Base-by-base conservation (phyloP, 2,329 filamentous ascomycete genomes). In the Penicillium sp. region DNA sequence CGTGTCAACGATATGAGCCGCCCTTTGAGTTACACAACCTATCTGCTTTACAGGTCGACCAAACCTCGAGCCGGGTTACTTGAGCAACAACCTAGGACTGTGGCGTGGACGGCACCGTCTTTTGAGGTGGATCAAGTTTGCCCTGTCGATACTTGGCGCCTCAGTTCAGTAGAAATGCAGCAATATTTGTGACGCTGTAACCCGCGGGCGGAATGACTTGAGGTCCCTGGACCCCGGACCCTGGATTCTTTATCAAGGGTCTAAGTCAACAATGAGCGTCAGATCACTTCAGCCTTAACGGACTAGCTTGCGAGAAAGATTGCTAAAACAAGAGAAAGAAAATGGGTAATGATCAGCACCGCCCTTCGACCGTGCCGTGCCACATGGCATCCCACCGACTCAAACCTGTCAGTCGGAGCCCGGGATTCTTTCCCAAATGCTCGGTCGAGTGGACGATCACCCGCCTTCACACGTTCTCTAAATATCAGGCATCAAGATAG, bases 391-490 rank as follows among this genome's bases (percentile, higher is more conserved):
- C 55, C 43, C 36, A 58, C 47, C 24, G 59, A 52, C 36, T 31
- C 31, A 31, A 50, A 54, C 14, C 22, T 52, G n/a, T 61, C 47
- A 16, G 50, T 52, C 37, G 47, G 55, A 14, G 55, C 55, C 16
- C n/a, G n/a, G n/a, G 52, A 58, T 44, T 27, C 5, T n/a, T 52
- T 55, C 55, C 56, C 49, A 46, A 19, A 58, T 50, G 55, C 47
- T 49, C 24, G 47, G 52, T 35, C 36, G 50, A 16, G 43, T 55
- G 36, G 50, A 58, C 24, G 49, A 51, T 41, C 55, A 60, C 37
- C 58, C 58, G 11, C 53, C 58, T 46, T 54, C 46, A 33, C 55
- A 61, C 13, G 47, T 56, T 18, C 49, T 59, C 16, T 47, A 43
- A 14, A 46, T 6, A 16, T n/a, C 18, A 22, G 22, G 22, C 22